A percentile compares a stretch with the other conserved stretches of the same genome.
phyloP scores from a whole-genome alignment of 371 early-diverging fungal genomes.

The Mucor racemosus region DNA sequence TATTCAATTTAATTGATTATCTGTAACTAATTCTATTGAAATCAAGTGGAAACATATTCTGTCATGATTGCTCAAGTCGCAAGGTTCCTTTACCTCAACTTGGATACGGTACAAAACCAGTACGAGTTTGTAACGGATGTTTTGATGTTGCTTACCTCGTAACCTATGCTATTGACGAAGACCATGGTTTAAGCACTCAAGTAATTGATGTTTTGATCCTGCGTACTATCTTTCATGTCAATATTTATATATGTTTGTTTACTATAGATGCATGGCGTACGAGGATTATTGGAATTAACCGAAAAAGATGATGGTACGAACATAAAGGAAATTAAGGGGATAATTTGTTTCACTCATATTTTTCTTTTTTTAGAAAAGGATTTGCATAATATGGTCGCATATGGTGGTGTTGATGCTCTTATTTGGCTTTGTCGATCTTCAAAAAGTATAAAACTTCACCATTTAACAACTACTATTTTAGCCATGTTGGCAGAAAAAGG shows the following conservation, averaged over 20 bases:
- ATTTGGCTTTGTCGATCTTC: slow-evolving; percentile 60
- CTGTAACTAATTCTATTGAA: neutral
- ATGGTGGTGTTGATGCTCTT: slow-evolving; percentile 68
- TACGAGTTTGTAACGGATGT: slow-evolving; percentile 65
- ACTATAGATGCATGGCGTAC: slow-evolving; percentile 64
- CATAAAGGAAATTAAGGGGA: neutral
- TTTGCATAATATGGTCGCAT: slow-evolving; percentile 54
- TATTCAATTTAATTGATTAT: neutral
- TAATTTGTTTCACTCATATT: neutral
- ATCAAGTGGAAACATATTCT: slow-evolving; percentile 66
- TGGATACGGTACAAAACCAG: slow-evolving; percentile 63
- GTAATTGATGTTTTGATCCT: slow-evolving; percentile 29
- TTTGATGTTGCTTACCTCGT: slow-evolving; percentile 69
- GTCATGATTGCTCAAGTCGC: slow-evolving; percentile 63
- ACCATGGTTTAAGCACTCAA: slow-evolving; percentile 64
- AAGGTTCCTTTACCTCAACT: slow-evolving; percentile 66
- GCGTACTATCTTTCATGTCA: neutral
- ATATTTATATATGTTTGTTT: too few species aligned
- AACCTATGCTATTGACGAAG: slow-evolving; percentile 66
- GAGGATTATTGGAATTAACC: slow-evolving; percentile 64
- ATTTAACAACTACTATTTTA: slow-evolving; percentile 56
- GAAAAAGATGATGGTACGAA: slow-evolving; percentile 58
- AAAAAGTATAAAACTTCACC: slow-evolving; percentile 53
- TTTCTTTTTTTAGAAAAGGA: slow-evolving; percentile 47
- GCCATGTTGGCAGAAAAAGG: slow-evolving; percentile 56